Evolutionary conservation across 2,329 filamentous ascomycete genomes (phyloP), one percentile per base, ranked within the genome.

Genomic region (Clonostachys chloroleuca): DNA sequence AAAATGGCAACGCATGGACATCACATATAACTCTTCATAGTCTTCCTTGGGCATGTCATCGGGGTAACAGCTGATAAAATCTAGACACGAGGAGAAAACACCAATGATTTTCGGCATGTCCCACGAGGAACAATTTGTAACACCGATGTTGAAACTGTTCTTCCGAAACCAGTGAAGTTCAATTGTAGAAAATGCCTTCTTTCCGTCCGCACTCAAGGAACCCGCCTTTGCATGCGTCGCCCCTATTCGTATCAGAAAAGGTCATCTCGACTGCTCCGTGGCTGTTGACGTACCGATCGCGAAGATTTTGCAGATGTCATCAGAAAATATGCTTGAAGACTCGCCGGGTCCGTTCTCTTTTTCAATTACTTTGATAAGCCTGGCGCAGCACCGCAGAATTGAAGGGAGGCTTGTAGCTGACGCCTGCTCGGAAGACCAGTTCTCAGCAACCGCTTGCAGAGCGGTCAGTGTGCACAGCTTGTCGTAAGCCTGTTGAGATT

Each of bases 161-260:
- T 84, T 84, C 36, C 84, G 86, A 60, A 95, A 92, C 90, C 90
- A 95, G 54, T 92, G 78, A 5, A 95, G 71, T 56, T 96, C 90
- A 4, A 73, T 62, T 1, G 75, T 49, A 1, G 76, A 79, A 58
- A 91, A 90, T 2, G 75, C 48, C 51, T 66, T 78, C 34, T 66
- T 63, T 9, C 69, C 71, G 16, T 68, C 56, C 39, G 56, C 61
- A 52, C 69, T 69, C 45, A 59, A 69, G 4, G 58, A 66, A 16
- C 61, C 64, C 49, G 64, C 53, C 34, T 68, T 48, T 17, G 64
- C 57, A 47, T 56, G 46, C 24, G 56, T 54, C 20, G 57, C 55
- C 18, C 59, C 64, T 65, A 40, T 8, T 9, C 24, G 24, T 3
- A 30, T 30, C 24, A 30, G 24, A 30, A 30, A 30, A 30, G 24